A percentile compares a stretch with the other conserved stretches of the same genome.
phyloP scores from a whole-genome alignment of 2,329 filamentous ascomycete species.

The Chalaropsis thielavioides region DNA sequence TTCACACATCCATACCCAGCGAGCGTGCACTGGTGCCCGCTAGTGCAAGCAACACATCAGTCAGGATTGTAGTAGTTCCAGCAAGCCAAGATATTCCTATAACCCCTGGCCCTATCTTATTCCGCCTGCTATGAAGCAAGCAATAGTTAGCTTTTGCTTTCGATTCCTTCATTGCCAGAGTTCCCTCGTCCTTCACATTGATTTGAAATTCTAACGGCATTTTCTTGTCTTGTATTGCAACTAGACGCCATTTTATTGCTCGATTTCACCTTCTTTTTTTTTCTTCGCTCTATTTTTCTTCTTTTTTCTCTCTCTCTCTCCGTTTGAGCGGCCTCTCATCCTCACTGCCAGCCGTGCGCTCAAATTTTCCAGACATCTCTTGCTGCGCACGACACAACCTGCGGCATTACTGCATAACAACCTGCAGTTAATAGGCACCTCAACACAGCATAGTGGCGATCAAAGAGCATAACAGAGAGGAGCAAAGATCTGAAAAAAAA shows the following conservation, averaged over 20 bases:
- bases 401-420: neutral
- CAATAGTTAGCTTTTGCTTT: neutral
- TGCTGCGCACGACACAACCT: neutral
- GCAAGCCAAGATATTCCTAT: conserved; percentile 2
- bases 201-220: neutral
- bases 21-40: neutral
- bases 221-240: neutral
- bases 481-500: neutral
- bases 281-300: neutral
- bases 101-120: neutral
- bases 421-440: neutral
- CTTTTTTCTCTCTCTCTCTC: neutral
- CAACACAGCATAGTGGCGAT: neutral
- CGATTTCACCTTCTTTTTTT: neutral
- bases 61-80: conserved; percentile 2
- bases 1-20: neutral
- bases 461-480: neutral
- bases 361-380: neutral
- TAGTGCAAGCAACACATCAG: neutral
- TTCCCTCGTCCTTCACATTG: neutral
- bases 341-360: neutral
- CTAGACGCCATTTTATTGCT: neutral
- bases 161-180: neutral
- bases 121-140: neutral
- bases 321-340: too few relatives aligned